Conservation (phyloP, 1,284 basidiomycete genomes). For the Phylloporus gajari region DNA sequence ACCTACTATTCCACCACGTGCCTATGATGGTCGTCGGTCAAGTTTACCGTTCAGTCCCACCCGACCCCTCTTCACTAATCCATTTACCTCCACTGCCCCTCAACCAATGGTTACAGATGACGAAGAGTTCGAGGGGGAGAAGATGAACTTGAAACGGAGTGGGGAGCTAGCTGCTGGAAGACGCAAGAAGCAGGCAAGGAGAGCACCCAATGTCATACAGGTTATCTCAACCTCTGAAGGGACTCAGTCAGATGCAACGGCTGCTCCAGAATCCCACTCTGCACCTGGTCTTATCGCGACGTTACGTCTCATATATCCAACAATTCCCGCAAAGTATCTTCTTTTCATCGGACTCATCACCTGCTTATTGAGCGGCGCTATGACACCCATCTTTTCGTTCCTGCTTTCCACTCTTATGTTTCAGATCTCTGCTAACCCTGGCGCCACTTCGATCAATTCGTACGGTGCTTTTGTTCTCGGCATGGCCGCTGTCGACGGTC, state of each 20-base stretch:
- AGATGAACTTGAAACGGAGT: conserved; percentile 52
- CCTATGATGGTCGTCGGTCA: conserved; percentile 50
- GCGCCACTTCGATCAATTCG: conserved; percentile 72
- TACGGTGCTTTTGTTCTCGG: conserved; percentile 77
- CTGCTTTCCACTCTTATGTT: conserved; percentile 86
- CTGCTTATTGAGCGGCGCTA: conserved; percentile 78
- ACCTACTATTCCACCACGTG: conserved; percentile 38
- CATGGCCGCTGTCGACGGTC: conserved; percentile 79
- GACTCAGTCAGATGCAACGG: conserved; percentile 1
- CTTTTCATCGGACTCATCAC: conserved; percentile 75
- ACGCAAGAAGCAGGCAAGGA: conserved; percentile 33
- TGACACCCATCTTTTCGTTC: conserved; percentile 93
- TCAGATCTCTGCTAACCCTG: conserved; percentile 78
- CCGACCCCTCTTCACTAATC: conserved; percentile 54
- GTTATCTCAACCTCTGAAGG: conserved; percentile 37
- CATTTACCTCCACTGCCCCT: conserved; percentile 30
- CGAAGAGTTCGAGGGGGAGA: conserved; percentile 56
- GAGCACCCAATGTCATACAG: conserved; percentile 38
- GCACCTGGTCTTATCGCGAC: conserved; percentile 49
- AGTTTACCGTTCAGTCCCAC: conserved; percentile 74
- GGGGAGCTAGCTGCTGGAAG: conserved; percentile 47
- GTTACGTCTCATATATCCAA: conserved; percentile 72
- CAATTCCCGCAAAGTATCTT: conserved; percentile 79
- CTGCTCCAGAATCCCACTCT: not conserved
- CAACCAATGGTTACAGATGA: conserved; percentile 45